Evolutionary conservation across 2,329 filamentous ascomycete genomes (phyloP).

Genomic region (Fusarium chuoi): DNA sequence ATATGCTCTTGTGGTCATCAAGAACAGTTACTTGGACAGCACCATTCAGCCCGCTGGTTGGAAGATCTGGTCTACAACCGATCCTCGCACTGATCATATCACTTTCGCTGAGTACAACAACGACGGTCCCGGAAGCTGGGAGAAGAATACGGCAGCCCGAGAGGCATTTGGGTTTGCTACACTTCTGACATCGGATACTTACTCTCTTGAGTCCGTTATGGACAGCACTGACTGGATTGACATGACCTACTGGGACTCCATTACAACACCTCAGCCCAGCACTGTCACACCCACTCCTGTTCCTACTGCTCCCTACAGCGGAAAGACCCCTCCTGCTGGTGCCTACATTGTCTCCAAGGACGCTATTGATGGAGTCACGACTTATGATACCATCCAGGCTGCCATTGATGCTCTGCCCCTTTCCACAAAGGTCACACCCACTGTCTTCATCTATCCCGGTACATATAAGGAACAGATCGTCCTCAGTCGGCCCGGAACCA

Average conservation of each 20-base stretch:
- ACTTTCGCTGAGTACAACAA: slow-evolving; percentile 69
- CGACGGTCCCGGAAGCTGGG: slow-evolving; percentile 54
- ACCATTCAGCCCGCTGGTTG: slow-evolving; percentile 40
- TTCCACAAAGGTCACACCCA: slow-evolving; percentile 42
- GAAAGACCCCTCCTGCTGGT: slow-evolving; percentile 48
- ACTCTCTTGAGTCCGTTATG: slow-evolving; percentile 31
- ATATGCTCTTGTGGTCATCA: slow-evolving; percentile 58
- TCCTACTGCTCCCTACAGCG: slow-evolving; percentile 49
- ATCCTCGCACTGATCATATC: slow-evolving; percentile 66
- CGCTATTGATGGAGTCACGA: slow-evolving; percentile 19
- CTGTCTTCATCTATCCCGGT: slow-evolving; percentile 40
- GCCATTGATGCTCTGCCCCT: slow-evolving; percentile 54
- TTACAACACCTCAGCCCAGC: slow-evolving; percentile 35
- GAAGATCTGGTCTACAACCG: slow-evolving; percentile 65
- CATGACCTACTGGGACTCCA: slow-evolving; percentile 34
- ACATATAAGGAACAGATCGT: slow-evolving; percentile 38
- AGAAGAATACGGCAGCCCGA: slow-evolving; percentile 35
- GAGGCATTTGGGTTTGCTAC: slow-evolving; percentile 34
- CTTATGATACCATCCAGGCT: slow-evolving; percentile 30
- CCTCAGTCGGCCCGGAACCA: slow-evolving; percentile 25
- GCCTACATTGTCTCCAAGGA: slow-evolving; percentile 37
- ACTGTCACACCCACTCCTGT: slow-evolving; percentile 17
- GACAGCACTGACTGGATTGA: slow-evolving; percentile 42
- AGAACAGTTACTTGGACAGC: slow-evolving; percentile 58
- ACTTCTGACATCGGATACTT: slow-evolving; percentile 32